Evolutionary conservation across 176 grass and related monocot species (phyloP).

Genomic region (Musa schizocarpa): DNA sequence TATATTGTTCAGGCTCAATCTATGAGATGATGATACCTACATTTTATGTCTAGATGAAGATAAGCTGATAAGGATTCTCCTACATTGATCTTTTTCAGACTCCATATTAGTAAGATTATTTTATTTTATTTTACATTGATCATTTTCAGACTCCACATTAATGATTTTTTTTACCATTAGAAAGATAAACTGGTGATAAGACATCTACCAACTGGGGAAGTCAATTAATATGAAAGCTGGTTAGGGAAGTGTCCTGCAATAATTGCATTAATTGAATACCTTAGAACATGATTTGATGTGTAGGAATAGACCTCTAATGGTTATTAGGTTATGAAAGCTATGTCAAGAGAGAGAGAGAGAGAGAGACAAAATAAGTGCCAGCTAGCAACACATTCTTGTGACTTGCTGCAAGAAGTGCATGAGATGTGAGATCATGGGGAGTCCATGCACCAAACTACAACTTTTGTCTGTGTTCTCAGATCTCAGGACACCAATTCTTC

Average conservation of each 20-base stretch:
- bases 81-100: too few relatives aligned
- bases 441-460: constrained; percentile 9
- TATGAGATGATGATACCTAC: too few relatives aligned
- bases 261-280: not conserved
- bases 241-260: not conserved
- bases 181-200: too few relatives aligned
- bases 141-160: too few relatives aligned
- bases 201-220: too few relatives aligned
- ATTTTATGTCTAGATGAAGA: too few relatives aligned
- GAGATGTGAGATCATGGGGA: not conserved
- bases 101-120: too few relatives aligned
- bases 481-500: not conserved
- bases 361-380: not conserved
- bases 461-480: not conserved
- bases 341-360: not conserved
- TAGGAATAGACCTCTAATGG: not conserved
- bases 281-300: not conserved
- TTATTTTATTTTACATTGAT: too few relatives aligned
- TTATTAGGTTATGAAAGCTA: not conserved
- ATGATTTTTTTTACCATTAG: too few relatives aligned
- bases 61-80: too few relatives aligned
- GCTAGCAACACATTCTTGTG: not conserved
- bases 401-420: not conserved
- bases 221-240: not conserved
- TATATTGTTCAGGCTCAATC: too few relatives aligned